Evolutionary conservation across 768 basidiomycete species (phyloP).

Genomic region (Boletus reticulatus): DNA sequence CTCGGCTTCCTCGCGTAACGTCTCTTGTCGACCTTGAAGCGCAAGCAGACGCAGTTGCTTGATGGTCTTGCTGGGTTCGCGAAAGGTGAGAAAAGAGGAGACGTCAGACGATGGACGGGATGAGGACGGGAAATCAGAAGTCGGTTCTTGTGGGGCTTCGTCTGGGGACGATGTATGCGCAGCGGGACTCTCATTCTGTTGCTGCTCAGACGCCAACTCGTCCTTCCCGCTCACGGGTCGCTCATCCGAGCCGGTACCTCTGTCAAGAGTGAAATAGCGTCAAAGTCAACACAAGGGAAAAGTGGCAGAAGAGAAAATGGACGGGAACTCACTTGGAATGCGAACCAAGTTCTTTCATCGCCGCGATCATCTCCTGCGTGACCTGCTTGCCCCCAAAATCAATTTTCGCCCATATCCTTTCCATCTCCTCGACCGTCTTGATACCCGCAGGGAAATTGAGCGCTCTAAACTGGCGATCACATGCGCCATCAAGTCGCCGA

Average conservation of each 20-base stretch:
- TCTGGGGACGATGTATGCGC: neutral
- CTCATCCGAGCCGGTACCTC: neutral
- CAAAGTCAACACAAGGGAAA: neutral
- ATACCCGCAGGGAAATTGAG: constrained; percentile 52
- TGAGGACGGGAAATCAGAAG: neutral
- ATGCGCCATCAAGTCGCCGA: constrained; percentile 30
- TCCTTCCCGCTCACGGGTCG: neutral
- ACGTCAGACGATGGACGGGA: constrained; percentile 10
- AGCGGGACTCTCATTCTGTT: neutral
- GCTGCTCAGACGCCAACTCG: neutral
- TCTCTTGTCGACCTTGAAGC: constrained; percentile 42
- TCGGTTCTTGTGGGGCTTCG: neutral
- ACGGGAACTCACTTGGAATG: constrained; percentile 2
- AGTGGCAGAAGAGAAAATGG: neutral
- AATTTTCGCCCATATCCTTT: constrained; percentile 29
- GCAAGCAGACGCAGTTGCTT: constrained; percentile 46
- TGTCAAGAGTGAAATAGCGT: neutral
- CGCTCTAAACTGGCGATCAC: constrained; percentile 45
- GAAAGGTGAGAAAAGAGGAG: constrained; percentile 31
- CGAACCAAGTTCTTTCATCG: neutral
- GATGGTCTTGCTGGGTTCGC: constrained; percentile 33
- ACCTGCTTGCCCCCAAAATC: constrained; percentile 24
- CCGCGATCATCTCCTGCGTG: neutral
- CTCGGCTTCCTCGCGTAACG: constrained; percentile 36
- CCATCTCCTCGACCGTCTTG: constrained; percentile 25